phyloP scores from a whole-genome alignment of 805 yeast genomes.

The Lipomyces spencermartinsiae region DNA sequence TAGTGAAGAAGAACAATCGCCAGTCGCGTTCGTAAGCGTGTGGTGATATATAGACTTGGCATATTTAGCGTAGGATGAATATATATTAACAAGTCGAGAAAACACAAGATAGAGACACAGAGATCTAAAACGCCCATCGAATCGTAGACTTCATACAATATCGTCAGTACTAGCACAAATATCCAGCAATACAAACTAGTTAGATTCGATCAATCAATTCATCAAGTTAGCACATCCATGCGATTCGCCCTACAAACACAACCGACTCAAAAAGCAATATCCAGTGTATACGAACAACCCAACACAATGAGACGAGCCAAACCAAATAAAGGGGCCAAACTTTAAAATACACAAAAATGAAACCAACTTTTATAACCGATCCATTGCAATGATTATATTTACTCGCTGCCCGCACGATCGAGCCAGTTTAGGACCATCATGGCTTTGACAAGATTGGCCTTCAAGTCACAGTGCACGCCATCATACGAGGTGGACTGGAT shows the following conservation, averaged over 20 bases:
- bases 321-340: neutral
- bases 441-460: conserved; percentile 37
- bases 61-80: neutral
- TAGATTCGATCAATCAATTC: neutral
- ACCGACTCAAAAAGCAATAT: conserved; percentile 2
- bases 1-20: neutral
- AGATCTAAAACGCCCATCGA: neutral
- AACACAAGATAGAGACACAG: neutral
- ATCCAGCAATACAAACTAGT: neutral
- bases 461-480: conserved; percentile 37
- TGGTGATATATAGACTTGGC: neutral
- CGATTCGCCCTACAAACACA: conserved; percentile 4
- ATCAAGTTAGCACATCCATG: neutral
- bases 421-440: conserved; percentile 39
- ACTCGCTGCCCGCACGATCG: conserved; percentile 30
- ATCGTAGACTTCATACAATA: neutral
- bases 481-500: conserved; percentile 33
- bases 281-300: neutral
- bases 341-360: neutral
- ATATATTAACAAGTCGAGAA: neutral
- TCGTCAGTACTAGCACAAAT: neutral
- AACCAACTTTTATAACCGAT: neutral
- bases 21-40: neutral
- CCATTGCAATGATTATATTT: conserved; percentile 3
- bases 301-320: conserved; percentile 2